Evolutionary conservation across 176 grass and related monocot genomes (phyloP).

Genomic region (Hordeum marinum): DNA sequence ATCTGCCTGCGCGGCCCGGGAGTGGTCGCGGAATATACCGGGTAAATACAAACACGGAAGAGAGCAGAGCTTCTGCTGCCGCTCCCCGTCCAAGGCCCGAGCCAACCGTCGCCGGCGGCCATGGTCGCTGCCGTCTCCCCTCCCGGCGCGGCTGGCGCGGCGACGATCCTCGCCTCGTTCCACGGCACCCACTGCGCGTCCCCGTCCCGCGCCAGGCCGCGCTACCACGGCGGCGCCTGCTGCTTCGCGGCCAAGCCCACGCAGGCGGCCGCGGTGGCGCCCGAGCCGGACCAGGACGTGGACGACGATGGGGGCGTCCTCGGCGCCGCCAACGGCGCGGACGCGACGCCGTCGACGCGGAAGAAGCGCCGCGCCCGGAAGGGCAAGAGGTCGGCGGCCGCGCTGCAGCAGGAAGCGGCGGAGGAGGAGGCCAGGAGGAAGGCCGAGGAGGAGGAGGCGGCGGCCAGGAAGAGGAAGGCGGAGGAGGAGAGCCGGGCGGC

Average conservation of each 20-base stretch:
- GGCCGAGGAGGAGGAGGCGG: constrained; percentile 5
- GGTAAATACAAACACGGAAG: background rate
- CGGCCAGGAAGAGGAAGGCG: background rate
- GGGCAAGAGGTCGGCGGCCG: constrained; percentile 19
- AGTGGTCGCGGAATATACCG: background rate
- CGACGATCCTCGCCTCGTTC: constrained; percentile 43
- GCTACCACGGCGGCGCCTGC: constrained; percentile 25
- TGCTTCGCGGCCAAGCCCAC: constrained; percentile 46
- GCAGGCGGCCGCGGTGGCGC: background rate
- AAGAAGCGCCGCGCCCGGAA: constrained; percentile 29
- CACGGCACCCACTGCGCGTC: constrained; percentile 34
- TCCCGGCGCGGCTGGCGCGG: background rate
- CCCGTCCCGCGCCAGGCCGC: constrained; percentile 19
- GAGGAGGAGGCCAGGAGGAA: background rate
- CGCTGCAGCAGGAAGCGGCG: background rate
- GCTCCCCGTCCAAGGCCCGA: background rate
- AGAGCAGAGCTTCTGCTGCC: background rate
- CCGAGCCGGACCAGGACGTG: constrained; percentile 17
- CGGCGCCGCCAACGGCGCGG: background rate
- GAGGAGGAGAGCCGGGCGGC: constrained; percentile 27
- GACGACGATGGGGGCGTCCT: background rate
- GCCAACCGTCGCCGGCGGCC: background rate
- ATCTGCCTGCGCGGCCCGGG: constrained; percentile 29
- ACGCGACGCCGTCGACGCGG: background rate
- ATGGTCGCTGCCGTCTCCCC: constrained; percentile 36